A percentile compares a stretch with the other conserved stretches of the same genome.
Conservation (phyloP, 352 stramenopile species). For the Aphanomyces cochlioides region DNA sequence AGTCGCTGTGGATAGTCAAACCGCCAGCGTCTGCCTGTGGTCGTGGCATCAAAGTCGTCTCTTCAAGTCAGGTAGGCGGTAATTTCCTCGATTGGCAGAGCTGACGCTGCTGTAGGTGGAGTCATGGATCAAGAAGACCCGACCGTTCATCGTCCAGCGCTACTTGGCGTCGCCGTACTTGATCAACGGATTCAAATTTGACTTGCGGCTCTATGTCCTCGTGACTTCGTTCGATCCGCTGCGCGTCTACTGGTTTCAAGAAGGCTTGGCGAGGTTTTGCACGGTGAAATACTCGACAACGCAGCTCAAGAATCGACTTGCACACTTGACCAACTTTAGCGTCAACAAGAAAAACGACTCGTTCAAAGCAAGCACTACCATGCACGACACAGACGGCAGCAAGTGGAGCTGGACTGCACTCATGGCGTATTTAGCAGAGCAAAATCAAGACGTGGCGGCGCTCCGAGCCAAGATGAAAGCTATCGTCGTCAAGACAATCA, state of each 20-base stretch:
- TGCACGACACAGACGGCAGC: constrained; percentile 47
- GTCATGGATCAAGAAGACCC: constrained; percentile 26
- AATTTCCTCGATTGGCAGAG: neutral
- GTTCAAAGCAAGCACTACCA: constrained; percentile 50
- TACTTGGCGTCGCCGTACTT: constrained; percentile 74
- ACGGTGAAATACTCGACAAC: constrained; percentile 63
- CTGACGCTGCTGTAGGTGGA: constrained; percentile 15
- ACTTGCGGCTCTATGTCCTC: constrained; percentile 85
- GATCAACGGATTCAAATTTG: constrained; percentile 87
- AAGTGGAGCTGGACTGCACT: constrained; percentile 69
- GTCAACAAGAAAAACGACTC: constrained; percentile 62
- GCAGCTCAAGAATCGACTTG: constrained; percentile 63
- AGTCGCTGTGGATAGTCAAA: constrained; percentile 83
- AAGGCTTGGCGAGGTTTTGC: constrained; percentile 82
- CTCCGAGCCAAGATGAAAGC: constrained; percentile 43
- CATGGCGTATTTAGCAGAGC: constrained; percentile 40
- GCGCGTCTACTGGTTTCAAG: constrained; percentile 80
- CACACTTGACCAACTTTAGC: constrained; percentile 74
- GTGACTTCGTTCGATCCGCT: constrained; percentile 85
- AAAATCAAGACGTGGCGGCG: constrained; percentile 16
- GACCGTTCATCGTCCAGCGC: constrained; percentile 67
- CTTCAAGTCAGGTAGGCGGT: constrained; percentile 9
- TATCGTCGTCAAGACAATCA: constrained; percentile 67
- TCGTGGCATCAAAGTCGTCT: constrained; percentile 77
- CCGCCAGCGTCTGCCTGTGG: constrained; percentile 82